Evolutionary conservation across 1,139 yeast genomes (phyloP).

Genomic region (Suhomyces chickasaworum): DNA sequence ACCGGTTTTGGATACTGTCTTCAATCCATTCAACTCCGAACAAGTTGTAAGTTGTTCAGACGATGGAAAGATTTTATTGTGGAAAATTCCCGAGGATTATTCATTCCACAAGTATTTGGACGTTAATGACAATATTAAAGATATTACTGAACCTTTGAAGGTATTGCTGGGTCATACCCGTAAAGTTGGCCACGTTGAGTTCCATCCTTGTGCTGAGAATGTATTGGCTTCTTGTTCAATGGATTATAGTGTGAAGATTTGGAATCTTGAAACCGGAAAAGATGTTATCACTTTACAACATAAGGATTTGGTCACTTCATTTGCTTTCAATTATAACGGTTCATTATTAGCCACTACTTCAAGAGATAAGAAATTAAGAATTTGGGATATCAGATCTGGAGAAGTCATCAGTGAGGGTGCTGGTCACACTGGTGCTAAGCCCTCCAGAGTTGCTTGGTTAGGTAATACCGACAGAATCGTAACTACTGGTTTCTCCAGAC

Average conservation of each 20-base stretch:
- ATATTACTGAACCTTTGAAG: conserved; percentile 66
- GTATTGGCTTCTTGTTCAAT: conserved; percentile 87
- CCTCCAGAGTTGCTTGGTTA: conserved; percentile 84
- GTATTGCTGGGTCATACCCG: conserved; percentile 82
- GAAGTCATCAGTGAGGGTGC: conserved; percentile 78
- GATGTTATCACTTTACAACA: conserved; percentile 76
- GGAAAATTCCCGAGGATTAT: conserved; percentile 84
- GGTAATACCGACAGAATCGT: conserved; percentile 83
- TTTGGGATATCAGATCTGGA: conserved; percentile 86
- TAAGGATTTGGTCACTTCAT: conserved; percentile 86
- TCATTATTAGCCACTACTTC: conserved; percentile 82
- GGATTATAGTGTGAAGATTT: conserved; percentile 86
- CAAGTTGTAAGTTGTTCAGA: conserved; percentile 86
- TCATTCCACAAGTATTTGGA: conserved; percentile 64
- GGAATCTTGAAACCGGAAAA: conserved; percentile 82
- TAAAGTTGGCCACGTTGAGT: conserved; percentile 91
- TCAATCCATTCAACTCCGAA: conserved; percentile 82
- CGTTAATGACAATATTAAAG: conserved; percentile 65
- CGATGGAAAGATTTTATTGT: conserved; percentile 83
- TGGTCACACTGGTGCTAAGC: conserved; percentile 92
- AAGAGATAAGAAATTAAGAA: conserved; percentile 87
- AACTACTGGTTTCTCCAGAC: conserved; percentile 94
- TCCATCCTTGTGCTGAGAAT: conserved; percentile 85
- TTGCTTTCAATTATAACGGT: conserved; percentile 89
- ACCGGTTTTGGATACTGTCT: conserved; percentile 90